Conservation (phyloP, 805 yeast genomes). For the Babjeviella inositovora region DNA sequence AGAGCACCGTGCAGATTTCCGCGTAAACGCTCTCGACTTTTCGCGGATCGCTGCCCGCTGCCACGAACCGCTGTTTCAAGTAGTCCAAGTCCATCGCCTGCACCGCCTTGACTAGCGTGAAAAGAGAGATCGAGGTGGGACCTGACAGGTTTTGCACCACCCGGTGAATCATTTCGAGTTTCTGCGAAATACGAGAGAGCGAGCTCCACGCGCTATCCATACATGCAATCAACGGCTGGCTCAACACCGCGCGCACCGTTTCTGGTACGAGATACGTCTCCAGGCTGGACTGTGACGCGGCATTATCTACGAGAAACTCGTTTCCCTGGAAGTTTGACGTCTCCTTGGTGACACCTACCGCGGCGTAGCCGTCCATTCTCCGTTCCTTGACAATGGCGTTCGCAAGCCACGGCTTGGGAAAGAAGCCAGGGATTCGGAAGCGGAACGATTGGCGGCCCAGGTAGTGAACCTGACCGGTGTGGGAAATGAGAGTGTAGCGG, state of each 20-base stretch:
- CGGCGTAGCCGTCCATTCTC: conserved; percentile 6
- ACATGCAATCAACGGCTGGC: conserved; percentile 16
- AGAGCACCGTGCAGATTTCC: conserved; percentile 5
- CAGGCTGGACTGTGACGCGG: conserved; percentile 3
- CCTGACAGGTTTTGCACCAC: conserved; percentile 20
- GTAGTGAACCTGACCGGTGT: conserved; percentile 40
- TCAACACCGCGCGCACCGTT: conserved; percentile 11
- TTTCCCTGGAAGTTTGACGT: conserved; percentile 5
- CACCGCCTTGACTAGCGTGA: conserved; percentile 17
- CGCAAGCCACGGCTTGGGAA: conserved; percentile 19
- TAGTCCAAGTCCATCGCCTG: conserved; percentile 11
- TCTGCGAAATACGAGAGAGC: conserved; percentile 18
- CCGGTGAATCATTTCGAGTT: conserved; percentile 28
- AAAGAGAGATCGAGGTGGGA: conserved; percentile 20
- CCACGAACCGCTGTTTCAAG: conserved; percentile 7
- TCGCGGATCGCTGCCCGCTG: conserved; percentile 5
- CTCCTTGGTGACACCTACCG: conserved; percentile 13
- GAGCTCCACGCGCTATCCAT: conserved; percentile 21
- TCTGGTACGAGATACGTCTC: conserved; percentile 13
- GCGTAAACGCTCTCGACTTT: conserved; percentile 10
- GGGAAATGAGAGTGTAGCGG: conserved; percentile 37
- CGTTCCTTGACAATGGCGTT: conserved; percentile 5
- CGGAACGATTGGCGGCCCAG: conserved; percentile 24
- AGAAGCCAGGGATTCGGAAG: conserved; percentile 36
- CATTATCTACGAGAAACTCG: background rate